Evolutionary conservation across 306 rosid genomes (phyloP).

Genomic region (Echinosophora koreensis): DNA sequence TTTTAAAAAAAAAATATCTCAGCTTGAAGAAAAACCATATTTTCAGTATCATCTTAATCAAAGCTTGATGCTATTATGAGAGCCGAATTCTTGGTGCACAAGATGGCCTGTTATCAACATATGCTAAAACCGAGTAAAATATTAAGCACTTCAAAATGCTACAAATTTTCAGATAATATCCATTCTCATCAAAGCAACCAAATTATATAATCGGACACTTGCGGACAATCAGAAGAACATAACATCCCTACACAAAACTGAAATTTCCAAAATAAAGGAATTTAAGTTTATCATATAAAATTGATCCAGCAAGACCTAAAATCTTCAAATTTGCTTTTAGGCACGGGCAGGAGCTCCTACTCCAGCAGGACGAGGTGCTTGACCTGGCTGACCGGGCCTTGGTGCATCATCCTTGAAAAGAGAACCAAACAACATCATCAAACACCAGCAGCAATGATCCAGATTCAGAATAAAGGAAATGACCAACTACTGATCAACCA

Average conservation of each 20-base stretch:
- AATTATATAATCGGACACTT: background rate
- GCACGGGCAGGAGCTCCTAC: slow-evolving; percentile 56
- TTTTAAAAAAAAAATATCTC: background rate
- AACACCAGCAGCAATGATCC: background rate
- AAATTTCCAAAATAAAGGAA: slow-evolving; percentile 18
- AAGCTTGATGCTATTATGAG: slow-evolving; percentile 85
- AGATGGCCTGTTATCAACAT: slow-evolving; percentile 72
- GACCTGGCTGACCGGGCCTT: slow-evolving; percentile 80
- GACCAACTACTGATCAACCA: background rate
- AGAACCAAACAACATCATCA: slow-evolving; percentile 3
- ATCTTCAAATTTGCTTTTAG: slow-evolving; percentile 34
- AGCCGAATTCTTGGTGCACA: slow-evolving; percentile 78
- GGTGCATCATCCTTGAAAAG: slow-evolving; percentile 67
- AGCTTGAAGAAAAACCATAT: slow-evolving; percentile 78
- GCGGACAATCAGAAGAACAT: slow-evolving; percentile 5
- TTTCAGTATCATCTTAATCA: slow-evolving; percentile 68
- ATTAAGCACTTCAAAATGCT: no score
- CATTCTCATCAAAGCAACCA: slow-evolving; percentile 32
- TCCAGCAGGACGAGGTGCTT: slow-evolving; percentile 70
- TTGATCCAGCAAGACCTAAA: slow-evolving; percentile 13
- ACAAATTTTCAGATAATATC: background rate
- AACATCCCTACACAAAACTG: slow-evolving; percentile 42
- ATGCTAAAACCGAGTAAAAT: slow-evolving; percentile 43
- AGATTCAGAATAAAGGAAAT: background rate
- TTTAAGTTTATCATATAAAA: slow-evolving; percentile 10